Percentiles rank a stretch among this genome's conserved stretches.
Evolutionary conservation across 148 eudicot species (phyloP).

Genomic region (Camellia lanceoleosa): DNA sequence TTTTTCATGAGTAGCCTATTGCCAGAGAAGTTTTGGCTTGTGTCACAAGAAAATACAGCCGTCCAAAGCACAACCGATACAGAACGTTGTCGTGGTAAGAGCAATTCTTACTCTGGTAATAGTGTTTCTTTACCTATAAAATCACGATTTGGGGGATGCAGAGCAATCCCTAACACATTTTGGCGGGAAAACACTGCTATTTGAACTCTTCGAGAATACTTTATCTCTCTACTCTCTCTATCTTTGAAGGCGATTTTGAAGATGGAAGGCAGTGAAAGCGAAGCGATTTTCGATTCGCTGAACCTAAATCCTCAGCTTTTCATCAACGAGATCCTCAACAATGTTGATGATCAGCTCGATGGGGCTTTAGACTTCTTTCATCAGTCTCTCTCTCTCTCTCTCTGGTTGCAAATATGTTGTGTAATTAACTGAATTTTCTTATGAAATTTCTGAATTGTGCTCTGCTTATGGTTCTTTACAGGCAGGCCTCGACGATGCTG

Average conservation of each 20-base stretch:
- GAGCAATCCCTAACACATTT: not conserved
- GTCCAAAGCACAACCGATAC: not conserved
- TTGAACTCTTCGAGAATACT: not conserved
- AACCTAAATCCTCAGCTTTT: conserved; percentile 72
- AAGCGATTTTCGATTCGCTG: conserved; percentile 56
- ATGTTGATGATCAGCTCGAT: conserved; percentile 54
- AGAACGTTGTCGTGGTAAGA: not conserved
- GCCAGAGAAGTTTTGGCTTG: not conserved
- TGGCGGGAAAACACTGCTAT: conserved; percentile 6
- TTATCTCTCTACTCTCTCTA: not conserved
- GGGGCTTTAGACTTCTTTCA: conserved; percentile 67
- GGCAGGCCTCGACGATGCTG: conserved; percentile 54
- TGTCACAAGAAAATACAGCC: not conserved
- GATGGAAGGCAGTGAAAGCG: conserved; percentile 64
- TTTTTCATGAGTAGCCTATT: not conserved
- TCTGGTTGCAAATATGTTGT: not conserved
- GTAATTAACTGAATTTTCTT: not conserved
- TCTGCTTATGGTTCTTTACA: conserved; percentile 16
- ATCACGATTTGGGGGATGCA: not conserved
- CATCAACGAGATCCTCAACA: conserved; percentile 68
- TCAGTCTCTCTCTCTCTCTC: conserved; percentile 37
- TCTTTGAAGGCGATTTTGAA: not conserved
- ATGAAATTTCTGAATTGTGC: conserved; percentile 1
- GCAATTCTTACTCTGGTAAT: not conserved
- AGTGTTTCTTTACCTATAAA: too few species aligned